These are phyloP conservation scores for Solanum stenotomum DNA, from an alignment of 257 asterid species.

Conservation along the genomic window DNA sequence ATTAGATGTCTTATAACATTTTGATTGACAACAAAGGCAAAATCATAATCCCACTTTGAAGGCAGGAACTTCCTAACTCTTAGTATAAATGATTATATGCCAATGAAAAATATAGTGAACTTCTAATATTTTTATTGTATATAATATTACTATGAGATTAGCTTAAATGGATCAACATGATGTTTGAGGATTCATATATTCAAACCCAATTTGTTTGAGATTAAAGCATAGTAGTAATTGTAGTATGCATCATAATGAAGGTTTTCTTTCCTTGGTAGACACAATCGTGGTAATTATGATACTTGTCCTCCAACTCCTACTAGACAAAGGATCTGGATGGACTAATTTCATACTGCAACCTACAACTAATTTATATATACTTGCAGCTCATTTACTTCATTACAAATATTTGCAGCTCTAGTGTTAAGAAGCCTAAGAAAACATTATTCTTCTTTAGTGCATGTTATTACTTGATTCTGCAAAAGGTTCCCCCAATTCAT, in stretches of 20 bases:
- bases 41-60: neutral
- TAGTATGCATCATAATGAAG: neutral
- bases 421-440: neutral
- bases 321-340: neutral
- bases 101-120: neutral
- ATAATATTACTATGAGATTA: neutral
- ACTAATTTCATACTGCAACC: neutral
- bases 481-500: neutral
- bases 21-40: neutral
- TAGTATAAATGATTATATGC: neutral
- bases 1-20: neutral
- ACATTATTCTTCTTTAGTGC: neutral
- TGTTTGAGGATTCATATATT: neutral
- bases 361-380: neutral
- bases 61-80: neutral
- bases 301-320: neutral
- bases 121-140: neutral
- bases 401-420: neutral
- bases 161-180: neutral
- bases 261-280: neutral
- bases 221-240: neutral
- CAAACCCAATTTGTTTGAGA: neutral
- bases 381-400: neutral
- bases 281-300: neutral
- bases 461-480: neutral